Conservation (phyloP, 2,329 filamentous ascomycete genomes). For the Calonectria crousiana region DNA sequence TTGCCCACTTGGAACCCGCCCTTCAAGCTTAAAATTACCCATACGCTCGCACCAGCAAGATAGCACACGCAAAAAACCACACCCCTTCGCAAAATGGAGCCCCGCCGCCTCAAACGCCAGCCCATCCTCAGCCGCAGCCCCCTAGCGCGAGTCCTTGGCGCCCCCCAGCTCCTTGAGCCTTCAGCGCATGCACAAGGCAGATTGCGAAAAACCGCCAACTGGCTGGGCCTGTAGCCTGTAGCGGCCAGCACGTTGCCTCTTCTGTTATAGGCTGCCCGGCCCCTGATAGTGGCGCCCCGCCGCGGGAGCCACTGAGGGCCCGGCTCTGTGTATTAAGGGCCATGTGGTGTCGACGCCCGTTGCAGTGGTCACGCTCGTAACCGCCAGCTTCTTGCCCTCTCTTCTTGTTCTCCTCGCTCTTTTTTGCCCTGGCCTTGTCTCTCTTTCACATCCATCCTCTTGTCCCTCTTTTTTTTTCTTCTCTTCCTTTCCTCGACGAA, state of each 20-base stretch:
- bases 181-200: conserved; percentile 1
- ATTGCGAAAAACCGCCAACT: conserved; percentile 1
- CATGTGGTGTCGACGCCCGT: not conserved
- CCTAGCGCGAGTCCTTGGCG: not conserved
- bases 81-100: not conserved
- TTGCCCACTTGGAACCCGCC: not conserved
- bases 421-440: not conserved
- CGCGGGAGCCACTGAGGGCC: not conserved
- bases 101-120: conserved; percentile 8
- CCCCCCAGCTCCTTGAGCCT: not conserved
- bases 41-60: not conserved
- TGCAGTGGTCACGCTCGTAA: not conserved
- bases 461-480: not conserved
- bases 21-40: not conserved
- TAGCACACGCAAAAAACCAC: not conserved
- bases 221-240: not conserved
- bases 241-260: not conserved
- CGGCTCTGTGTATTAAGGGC: not conserved
- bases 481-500: not conserved
- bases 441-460: not conserved
- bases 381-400: not conserved
- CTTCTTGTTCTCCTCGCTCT: not conserved
- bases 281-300: not conserved
- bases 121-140: conserved; percentile 1
- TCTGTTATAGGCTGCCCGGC: not conserved